A percentile compares a stretch with the other conserved stretches of the same genome.
Conservation (phyloP, 1,139 yeast species). For the Sugiyamaella sp. region DNA sequence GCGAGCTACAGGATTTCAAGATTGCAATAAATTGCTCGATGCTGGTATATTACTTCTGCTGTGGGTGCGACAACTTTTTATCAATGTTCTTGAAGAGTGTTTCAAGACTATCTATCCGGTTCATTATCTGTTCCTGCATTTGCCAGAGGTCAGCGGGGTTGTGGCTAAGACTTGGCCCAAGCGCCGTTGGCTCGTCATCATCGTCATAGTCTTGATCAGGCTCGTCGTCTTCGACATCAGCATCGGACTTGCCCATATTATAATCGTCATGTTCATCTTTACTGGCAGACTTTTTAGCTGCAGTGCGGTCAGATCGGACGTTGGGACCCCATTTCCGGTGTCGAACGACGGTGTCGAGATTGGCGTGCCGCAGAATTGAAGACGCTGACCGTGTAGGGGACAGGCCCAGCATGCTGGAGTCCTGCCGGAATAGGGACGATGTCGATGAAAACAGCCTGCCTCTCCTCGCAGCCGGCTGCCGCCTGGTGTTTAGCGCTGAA, state of each 20-base stretch:
- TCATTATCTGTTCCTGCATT: slow-evolving; percentile 28
- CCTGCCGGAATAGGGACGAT: slow-evolving; percentile 27
- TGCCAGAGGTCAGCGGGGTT: slow-evolving; percentile 15
- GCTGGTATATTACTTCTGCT: neutral
- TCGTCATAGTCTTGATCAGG: slow-evolving; percentile 24
- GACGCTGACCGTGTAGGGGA: slow-evolving; percentile 30
- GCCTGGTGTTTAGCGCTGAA: slow-evolving; percentile 1
- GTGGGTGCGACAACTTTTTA: slow-evolving; percentile 18
- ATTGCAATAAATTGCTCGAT: neutral
- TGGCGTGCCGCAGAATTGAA: slow-evolving; percentile 17
- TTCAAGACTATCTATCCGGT: slow-evolving; percentile 30
- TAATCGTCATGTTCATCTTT: neutral
- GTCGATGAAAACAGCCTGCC: slow-evolving; percentile 28
- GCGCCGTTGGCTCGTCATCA: slow-evolving; percentile 19
- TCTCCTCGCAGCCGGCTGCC: slow-evolving; percentile 11
- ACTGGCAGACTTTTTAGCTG: slow-evolving; percentile 2
- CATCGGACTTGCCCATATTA: slow-evolving; percentile 14
- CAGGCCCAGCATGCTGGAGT: slow-evolving; percentile 20
- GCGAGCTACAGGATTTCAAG: neutral
- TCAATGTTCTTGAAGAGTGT: slow-evolving; percentile 30
- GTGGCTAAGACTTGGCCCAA: slow-evolving; percentile 6
- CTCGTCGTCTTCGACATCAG: slow-evolving; percentile 4
- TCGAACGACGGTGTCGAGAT: neutral
- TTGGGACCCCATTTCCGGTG: slow-evolving; percentile 11
- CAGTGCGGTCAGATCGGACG: slow-evolving; percentile 3